A percentile compares a stretch with the other conserved stretches of the same genome.
Conservation (phyloP, 768 basidiomycete species). For the Solioccasus polychromus region DNA sequence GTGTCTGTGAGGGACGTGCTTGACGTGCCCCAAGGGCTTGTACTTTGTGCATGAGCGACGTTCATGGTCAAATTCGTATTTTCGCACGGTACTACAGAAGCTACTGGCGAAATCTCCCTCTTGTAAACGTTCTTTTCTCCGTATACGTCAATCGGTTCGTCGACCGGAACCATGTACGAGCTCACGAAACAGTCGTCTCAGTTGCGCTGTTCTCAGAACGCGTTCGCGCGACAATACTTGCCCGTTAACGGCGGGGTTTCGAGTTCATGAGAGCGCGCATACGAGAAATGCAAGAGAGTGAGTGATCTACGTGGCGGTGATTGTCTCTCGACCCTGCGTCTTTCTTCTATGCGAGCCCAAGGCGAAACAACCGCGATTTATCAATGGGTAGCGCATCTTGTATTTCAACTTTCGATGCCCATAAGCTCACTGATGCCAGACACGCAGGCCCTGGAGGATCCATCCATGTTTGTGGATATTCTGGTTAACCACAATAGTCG, state of each 20-base stretch:
- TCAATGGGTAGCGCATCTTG: no score
- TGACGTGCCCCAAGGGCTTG: conserved; percentile 52
- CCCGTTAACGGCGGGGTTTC: background rate
- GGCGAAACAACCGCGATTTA: no score
- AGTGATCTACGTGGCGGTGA: no score
- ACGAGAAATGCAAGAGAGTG: background rate
- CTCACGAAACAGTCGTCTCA: background rate
- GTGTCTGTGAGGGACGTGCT: conserved; percentile 63
- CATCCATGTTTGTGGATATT: no score
- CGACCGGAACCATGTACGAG: background rate
- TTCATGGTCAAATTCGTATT: conserved; percentile 5
- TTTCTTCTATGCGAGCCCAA: no score
- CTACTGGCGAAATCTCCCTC: background rate
- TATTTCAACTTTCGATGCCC: no score
- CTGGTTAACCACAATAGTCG: no score
- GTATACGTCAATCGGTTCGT: background rate
- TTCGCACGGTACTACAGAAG: conserved; percentile 5
- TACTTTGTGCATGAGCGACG: conserved; percentile 40
- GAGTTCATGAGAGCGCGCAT: background rate
- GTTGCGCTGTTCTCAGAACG: background rate
- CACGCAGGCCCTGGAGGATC: no score
- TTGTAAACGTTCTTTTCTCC: background rate
- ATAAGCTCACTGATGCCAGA: no score
- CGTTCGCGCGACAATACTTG: background rate
- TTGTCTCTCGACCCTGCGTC: no score